These are phyloP conservation scores for Boletus pseudo-olivaceus DNA, from an alignment of 768 basidiomycete species.

Conservation along the genomic window DNA sequence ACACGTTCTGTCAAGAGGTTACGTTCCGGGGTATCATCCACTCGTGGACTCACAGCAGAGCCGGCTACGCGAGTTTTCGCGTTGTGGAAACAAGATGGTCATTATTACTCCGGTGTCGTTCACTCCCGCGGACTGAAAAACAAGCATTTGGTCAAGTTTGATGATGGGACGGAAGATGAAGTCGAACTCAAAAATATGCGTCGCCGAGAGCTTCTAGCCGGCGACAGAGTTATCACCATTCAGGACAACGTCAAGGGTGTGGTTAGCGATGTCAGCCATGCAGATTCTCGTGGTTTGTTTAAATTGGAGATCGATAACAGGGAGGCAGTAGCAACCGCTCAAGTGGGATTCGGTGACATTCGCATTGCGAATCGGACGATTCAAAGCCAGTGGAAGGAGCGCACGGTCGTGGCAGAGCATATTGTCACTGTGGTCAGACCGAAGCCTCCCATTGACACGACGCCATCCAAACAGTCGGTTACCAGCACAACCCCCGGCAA, in stretches of 20 bases:
- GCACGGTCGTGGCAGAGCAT: constrained; percentile 39
- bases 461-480: constrained; percentile 49
- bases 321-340: constrained; percentile 18
- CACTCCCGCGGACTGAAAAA: constrained; percentile 31
- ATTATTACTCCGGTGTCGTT: constrained; percentile 61
- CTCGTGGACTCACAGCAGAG: constrained; percentile 11
- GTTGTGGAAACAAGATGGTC: constrained; percentile 56
- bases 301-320: constrained; percentile 41
- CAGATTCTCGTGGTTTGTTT: constrained; percentile 31
- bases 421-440: constrained; percentile 44
- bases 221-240: constrained; percentile 52
- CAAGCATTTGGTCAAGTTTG: constrained; percentile 57
- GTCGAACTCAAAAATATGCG: constrained; percentile 56
- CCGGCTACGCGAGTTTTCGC: constrained; percentile 64
- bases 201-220: constrained; percentile 42
- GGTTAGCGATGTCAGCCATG: constrained; percentile 30
- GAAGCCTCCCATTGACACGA: constrained; percentile 34
- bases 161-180: constrained; percentile 50
- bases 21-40: constrained; percentile 36
- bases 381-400: constrained; percentile 49
- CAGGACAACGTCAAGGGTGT: constrained; percentile 29
- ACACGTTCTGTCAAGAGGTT: constrained; percentile 38
- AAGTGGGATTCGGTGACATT: constrained; percentile 38
- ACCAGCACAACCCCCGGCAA: constrained; percentile 35
- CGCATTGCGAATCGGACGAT: constrained; percentile 52